Evolutionary conservation across 805 yeast species (phyloP).

Genomic region (Lachancea sp.): DNA sequence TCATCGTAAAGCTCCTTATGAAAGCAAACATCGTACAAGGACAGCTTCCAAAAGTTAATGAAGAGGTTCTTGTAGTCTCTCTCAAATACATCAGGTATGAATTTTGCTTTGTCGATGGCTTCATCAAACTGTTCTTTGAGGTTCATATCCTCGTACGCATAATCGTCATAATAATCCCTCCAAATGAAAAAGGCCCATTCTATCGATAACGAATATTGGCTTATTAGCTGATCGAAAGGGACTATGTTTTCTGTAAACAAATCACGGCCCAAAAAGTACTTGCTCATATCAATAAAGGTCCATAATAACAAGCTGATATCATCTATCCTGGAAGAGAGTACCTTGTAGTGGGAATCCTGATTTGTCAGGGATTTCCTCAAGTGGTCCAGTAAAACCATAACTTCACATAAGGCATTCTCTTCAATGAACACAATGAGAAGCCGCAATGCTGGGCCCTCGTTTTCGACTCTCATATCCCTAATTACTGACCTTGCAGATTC

Average conservation of each 20-base stretch:
- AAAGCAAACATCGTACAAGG: constrained; percentile 63
- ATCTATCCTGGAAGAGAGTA: constrained; percentile 65
- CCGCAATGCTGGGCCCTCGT: constrained; percentile 42
- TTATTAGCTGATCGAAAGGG: constrained; percentile 37
- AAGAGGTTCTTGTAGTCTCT: constrained; percentile 41
- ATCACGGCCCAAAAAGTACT: constrained; percentile 39
- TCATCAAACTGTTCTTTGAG: constrained; percentile 9
- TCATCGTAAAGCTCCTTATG: constrained; percentile 44
- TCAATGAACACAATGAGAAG: constrained; percentile 43
- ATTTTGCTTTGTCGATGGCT: constrained; percentile 13
- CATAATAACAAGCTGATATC: constrained; percentile 63
- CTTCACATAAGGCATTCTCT: constrained; percentile 47
- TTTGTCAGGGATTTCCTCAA: constrained; percentile 37
- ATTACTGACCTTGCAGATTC: constrained; percentile 51
- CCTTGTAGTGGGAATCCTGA: constrained; percentile 51
- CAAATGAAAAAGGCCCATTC: constrained; percentile 75
- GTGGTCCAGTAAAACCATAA: constrained; percentile 58
- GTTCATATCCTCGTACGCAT: constrained; percentile 15
- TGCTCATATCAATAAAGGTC: constrained; percentile 53
- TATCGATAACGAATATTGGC: constrained; percentile 41
- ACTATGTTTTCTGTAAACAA: constrained; percentile 35
- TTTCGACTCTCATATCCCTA: constrained; percentile 42
- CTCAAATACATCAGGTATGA: constrained; percentile 22
- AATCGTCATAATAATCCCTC: constrained; percentile 43
- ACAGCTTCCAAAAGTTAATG: constrained; percentile 64